Evolutionary conservation across 305 asterid species (phyloP), one percentile per base, ranked within the genome.

Genomic region (Fraxinus angustifolia): DNA sequence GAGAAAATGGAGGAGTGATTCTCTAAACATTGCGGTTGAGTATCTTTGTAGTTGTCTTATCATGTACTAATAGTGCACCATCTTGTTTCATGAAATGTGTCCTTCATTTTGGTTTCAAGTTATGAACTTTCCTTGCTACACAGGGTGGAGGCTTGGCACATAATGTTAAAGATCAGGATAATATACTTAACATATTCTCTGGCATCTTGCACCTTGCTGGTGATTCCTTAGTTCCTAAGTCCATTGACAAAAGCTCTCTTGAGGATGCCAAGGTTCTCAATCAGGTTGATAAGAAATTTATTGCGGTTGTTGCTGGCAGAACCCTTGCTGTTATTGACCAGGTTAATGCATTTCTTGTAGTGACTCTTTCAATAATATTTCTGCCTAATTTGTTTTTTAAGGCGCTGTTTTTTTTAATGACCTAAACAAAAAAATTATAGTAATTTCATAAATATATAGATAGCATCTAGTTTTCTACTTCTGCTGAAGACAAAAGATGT

Each of bases 251-350:
- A 91, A 89, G 84, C 68, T 90, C 90, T 88, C 91, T 96, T 85
- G 91, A 89, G 83, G 84, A 87, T 82, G 95, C 97, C 84, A 88
- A 86, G 86, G 96, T 96, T 88, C 99, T 96, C 81, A 89, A 82
- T 80, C 99, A 94, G 88, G 95, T 96, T 80, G 98, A 96, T 85
- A 92, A 92, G 92, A 96, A 96, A 89, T 96, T 90, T 90, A 96
- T 94, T 86, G 95, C 97, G 17, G 90, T 94, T 72, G 94, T 94
- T 83, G 97, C 95, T 12, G 90, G 94, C 83, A 87, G 83, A 78
- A 91, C 87, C 73, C 98, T 96, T 81, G 94, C 95, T 85, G 81
- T 93, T 12, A 90, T 96, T 75, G 99, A 94, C 83, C 99, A 96
- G 97, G 99, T 95, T 80, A 80, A 73, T 86, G 81, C 84, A 58